Evolutionary conservation across 2,329 filamentous ascomycete species (phyloP).

Genomic region (Chalaropsis ovoidea): DNA sequence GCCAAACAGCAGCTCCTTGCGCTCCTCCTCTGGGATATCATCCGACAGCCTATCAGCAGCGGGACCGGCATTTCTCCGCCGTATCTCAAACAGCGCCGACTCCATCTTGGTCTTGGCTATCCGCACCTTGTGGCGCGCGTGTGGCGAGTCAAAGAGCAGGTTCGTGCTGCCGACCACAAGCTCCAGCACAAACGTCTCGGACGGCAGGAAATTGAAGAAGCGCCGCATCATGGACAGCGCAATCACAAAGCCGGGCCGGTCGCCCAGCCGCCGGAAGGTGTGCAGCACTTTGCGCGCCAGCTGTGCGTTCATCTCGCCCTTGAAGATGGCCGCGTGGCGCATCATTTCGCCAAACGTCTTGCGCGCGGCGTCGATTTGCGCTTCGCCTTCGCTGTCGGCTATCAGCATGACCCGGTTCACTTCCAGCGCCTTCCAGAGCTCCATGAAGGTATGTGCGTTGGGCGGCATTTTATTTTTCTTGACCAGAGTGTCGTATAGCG

Average conservation of each 20-base stretch:
- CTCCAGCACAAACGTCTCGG: conserved; percentile 41
- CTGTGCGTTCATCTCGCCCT: conserved; percentile 36
- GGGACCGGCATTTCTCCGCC: conserved; percentile 26
- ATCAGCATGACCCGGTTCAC: conserved; percentile 41
- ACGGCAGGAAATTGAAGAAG: conserved; percentile 37
- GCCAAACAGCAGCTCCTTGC: conserved; percentile 36
- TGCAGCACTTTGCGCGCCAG: conserved; percentile 43
- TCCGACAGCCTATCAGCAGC: conserved; percentile 29
- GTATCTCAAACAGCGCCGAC: conserved; percentile 28
- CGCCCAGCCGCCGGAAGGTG: conserved; percentile 40
- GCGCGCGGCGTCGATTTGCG: conserved; percentile 34
- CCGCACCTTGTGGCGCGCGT: conserved; percentile 36
- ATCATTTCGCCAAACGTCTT: conserved; percentile 42
- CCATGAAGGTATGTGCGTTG: conserved; percentile 58
- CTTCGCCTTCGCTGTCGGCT: conserved; percentile 29
- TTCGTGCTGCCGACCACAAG: conserved; percentile 39
- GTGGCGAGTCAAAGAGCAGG: conserved; percentile 36
- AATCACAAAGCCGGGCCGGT: conserved; percentile 39
- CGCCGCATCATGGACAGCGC: conserved; percentile 38
- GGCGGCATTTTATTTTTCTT: conserved; percentile 43
- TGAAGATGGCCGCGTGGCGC: conserved; percentile 39
- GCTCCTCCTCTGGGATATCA: conserved; percentile 33
- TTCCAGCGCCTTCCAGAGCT: conserved; percentile 52
- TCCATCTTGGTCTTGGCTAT: conserved; percentile 38
- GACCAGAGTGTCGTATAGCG: conserved; percentile 47